Evolutionary conservation across 2,329 filamentous ascomycete genomes (phyloP), one percentile per base, ranked within the genome.

Genomic region (Aspergillus sp.): DNA sequence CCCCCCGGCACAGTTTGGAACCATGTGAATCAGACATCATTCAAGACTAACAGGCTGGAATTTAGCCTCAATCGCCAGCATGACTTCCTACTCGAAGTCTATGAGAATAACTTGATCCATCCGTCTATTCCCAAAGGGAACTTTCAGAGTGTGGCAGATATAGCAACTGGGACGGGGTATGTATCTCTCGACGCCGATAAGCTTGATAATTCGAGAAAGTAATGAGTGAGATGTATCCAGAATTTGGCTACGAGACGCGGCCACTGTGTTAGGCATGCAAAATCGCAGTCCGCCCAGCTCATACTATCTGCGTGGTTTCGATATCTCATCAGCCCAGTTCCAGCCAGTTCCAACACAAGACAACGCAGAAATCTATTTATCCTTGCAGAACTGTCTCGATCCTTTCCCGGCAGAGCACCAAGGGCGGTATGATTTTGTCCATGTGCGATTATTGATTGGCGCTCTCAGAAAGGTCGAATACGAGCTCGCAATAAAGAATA

Each of bases 141-240:
- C 1, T 41, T 63, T 9, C 48, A 46, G 1, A 27, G 52, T 3
- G 43, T 65, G 7, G 61, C 61, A 7, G 62, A 64, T 33, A 17
- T 62, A 6, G 62, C 52, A 3, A 62, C 61, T n/a, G 62, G 61
- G 4, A 65, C 61, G 3, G 62, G 62, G 60, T 63, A 54, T 17
- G 47, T 50, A 19, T 12, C 17, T 7, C 12, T 23, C 19, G 19
- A 23, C 3, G 32, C 22, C 37, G n/a, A 12, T 22, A 12, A 7
- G 3, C 3, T 23, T 10, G 5, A 23, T 25, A 32, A 13, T 7
- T 7, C 17, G 7, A n/a, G n/a, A 30, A 20, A 37, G 27, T 9
- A 19, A 19, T 20, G 30, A 22, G 48, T 22, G 5, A 35, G 44
- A 10, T 1, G 2, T 38, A 12, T 9, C 2, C 41, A 63, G 60